These are phyloP conservation scores for Pichia sp. DNA, from an alignment of 1,139 yeast genomes.

Conservation along the genomic window DNA sequence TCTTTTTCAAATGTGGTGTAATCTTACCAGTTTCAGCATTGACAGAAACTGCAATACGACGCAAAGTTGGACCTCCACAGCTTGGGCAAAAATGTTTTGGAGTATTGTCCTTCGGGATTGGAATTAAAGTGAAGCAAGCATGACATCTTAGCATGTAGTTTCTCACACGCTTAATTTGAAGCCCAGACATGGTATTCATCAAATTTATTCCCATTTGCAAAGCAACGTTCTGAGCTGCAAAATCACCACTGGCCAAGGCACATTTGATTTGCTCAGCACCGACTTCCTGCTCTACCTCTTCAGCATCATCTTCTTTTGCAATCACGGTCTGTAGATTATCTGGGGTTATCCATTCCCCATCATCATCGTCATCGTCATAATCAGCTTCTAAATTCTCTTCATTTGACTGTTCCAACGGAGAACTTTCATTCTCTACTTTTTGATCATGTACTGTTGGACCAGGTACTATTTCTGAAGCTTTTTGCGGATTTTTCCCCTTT, in stretches of 20 bases:
- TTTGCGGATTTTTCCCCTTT: conserved; percentile 3
- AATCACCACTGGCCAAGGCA: conserved; percentile 92
- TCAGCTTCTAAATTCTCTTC: conserved; percentile 34
- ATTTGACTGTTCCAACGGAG: not conserved
- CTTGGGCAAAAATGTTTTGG: conserved; percentile 90
- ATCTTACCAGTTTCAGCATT: conserved; percentile 72
- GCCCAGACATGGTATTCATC: conserved; percentile 79
- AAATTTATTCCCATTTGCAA: conserved; percentile 83
- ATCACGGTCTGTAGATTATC: conserved; percentile 69
- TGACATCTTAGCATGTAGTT: conserved; percentile 95
- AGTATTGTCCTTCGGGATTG: conserved; percentile 66
- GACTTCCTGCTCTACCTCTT: conserved; percentile 28
- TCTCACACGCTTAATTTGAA: conserved; percentile 76
- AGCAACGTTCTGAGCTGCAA: conserved; percentile 93
- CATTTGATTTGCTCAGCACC: conserved; percentile 41
- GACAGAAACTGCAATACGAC: conserved; percentile 86
- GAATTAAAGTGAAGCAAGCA: conserved; percentile 83
- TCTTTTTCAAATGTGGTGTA: conserved; percentile 84
- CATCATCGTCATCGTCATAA: conserved; percentile 59
- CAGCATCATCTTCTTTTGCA: conserved; percentile 49
- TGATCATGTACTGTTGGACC: not conserved
- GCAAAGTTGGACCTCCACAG: conserved; percentile 88
- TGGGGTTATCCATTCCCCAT: conserved; percentile 94
- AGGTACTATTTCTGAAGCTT: not conserved
- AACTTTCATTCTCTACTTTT: not conserved